Evolutionary conservation across 371 early-diverging fungal genomes (phyloP), one percentile per base, ranked within the genome.

Genomic region (Mucor velutinosus): DNA sequence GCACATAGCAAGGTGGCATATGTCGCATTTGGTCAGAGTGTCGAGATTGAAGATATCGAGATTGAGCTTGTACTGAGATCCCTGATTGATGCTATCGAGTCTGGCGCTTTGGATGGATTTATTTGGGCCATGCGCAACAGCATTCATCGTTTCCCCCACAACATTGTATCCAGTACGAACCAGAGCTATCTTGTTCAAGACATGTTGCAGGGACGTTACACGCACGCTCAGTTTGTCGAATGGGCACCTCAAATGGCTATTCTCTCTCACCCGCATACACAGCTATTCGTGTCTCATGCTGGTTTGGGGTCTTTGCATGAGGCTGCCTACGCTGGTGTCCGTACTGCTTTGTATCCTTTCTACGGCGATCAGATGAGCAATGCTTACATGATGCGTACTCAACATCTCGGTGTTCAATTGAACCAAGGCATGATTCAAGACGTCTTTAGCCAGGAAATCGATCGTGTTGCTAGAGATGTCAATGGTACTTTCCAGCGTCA

Each of bases 231-330:
- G n/a, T 67, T 66, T 39, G 17, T 66, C 0, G 21, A 65, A 10
- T 77, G 84, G 81, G 76, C 78, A 10, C 82, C 82, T 17, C 84
- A 84, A 29, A 62, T 71, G 32, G 72, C 80, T 17, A 72, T 81
- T 33, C 69, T 84, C 6, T 39, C 61, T 0, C 82, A 84, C 43
- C 61, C 71, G 7, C 67, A 77, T 0, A 72, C 71, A 1, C 15
- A 30, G 7, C 25, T 76, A 0, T 84, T 81, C 58, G 32, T 84
- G 0, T 71, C 74, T 5, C 80, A 81, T 55, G 77, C 82, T 41
- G 84, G 84, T 17, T 61, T 66, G 10, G 78, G 66, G 0, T 77
- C 77, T 7, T 19, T 75, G 12, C 73, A 72, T 37, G 84, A 84
- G 63, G 67, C 75, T 0, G 29, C 77, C 0, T 76, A 72, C 59